phyloP scores from a whole-genome alignment of 768 basidiomycete species.

The Porphyrellus cyaneotinctus region DNA sequence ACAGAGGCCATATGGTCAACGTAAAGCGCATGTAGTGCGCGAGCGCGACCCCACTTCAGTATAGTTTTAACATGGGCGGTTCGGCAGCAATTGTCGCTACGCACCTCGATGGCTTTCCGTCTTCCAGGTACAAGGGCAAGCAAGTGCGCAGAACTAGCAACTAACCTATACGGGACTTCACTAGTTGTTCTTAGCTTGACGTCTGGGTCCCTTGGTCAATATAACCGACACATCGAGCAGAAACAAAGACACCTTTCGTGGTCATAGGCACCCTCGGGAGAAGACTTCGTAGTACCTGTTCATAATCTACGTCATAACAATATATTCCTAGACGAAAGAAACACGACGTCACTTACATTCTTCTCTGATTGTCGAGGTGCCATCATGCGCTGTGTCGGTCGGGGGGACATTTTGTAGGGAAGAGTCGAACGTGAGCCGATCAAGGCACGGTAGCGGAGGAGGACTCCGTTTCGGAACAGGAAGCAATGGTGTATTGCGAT shows the following conservation, averaged over 20 bases:
- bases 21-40: slow-evolving; percentile 39
- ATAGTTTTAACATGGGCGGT: neutral
- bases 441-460: slow-evolving; percentile 27
- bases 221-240: neutral
- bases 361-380: slow-evolving; percentile 6
- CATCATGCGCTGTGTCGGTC: neutral
- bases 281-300: slow-evolving; percentile 31
- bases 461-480: slow-evolving; percentile 23
- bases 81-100: slow-evolving; percentile 8
- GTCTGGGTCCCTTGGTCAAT: slow-evolving; percentile 26
- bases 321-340: neutral
- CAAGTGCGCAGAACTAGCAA: slow-evolving; percentile 33
- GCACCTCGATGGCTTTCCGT: slow-evolving; percentile 47
- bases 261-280: slow-evolving; percentile 44
- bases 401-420: neutral
- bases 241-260: slow-evolving; percentile 32
- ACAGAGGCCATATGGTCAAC: slow-evolving; percentile 22
- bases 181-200: slow-evolving; percentile 29
- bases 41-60: slow-evolving; percentile 43
- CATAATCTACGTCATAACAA: slow-evolving; percentile 28
- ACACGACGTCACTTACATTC: slow-evolving; percentile 15
- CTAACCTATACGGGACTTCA: slow-evolving; percentile 38
- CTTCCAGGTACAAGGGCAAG: slow-evolving; percentile 38
- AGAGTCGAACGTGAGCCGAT: slow-evolving; percentile 13
- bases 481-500: slow-evolving; percentile 39